Conservation (phyloP, 1,139 yeast species). For the Nakaseomyces uthaithaninus region DNA sequence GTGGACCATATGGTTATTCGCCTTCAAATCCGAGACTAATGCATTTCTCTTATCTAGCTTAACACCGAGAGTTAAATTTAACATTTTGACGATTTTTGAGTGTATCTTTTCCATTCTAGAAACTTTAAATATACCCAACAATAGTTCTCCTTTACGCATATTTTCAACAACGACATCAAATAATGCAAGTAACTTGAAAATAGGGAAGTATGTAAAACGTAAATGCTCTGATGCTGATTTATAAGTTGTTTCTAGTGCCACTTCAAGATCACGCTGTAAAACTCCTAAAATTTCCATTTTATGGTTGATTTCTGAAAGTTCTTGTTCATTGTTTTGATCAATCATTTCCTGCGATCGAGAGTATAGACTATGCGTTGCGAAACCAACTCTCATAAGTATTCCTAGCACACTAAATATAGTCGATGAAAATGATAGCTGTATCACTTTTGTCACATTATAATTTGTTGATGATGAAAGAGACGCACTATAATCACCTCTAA, state of each 20-base stretch:
- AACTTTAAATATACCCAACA: slow-evolving; percentile 20
- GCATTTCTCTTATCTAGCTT: slow-evolving; percentile 16
- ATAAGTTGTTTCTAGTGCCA: slow-evolving; percentile 20
- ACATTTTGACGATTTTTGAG: slow-evolving; percentile 15
- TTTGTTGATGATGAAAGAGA: slow-evolving; percentile 14
- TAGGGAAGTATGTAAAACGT: slow-evolving; percentile 29
- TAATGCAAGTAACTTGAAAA: slow-evolving; percentile 28
- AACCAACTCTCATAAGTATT: slow-evolving; percentile 23
- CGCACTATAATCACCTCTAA: slow-evolving; percentile 12
- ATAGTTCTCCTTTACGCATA: slow-evolving; percentile 23
- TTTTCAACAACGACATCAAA: slow-evolving; percentile 27
- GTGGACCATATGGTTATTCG: slow-evolving; percentile 1
- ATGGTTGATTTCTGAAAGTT: slow-evolving; percentile 14
- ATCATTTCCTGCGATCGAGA: slow-evolving; percentile 12
- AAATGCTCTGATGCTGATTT: slow-evolving; percentile 22
- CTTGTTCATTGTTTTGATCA: slow-evolving; percentile 11
- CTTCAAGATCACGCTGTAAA: slow-evolving; percentile 16
- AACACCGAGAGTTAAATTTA: slow-evolving; percentile 19
- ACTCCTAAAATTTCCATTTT: slow-evolving; percentile 19
- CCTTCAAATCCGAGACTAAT: slow-evolving; percentile 14
- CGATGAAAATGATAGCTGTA: slow-evolving; percentile 26
- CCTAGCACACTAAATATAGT: slow-evolving; percentile 24
- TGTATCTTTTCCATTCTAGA: slow-evolving; percentile 14
- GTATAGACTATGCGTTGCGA: slow-evolving; percentile 19
- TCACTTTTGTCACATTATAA: slow-evolving; percentile 20